Evolutionary conservation across 768 basidiomycete genomes (phyloP).

Genomic region (Fistulinella prunicolor): DNA sequence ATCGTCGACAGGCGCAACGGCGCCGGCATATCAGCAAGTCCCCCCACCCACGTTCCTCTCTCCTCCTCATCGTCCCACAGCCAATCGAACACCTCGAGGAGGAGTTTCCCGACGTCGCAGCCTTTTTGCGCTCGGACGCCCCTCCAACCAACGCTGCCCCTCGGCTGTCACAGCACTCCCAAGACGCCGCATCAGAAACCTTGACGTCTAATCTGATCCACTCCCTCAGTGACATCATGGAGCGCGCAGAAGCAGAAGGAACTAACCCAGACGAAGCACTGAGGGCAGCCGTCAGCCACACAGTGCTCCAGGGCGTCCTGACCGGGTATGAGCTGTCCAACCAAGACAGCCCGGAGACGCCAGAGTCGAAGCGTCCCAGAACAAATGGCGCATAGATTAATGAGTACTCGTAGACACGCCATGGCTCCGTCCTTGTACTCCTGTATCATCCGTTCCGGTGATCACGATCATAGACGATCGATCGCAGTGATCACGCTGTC

Average conservation of each 20-base stretch:
- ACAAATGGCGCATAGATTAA: slow-evolving; percentile 16
- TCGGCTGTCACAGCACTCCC: slow-evolving; percentile 60
- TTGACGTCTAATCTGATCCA: slow-evolving; percentile 67
- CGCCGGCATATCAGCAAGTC: slow-evolving; percentile 73
- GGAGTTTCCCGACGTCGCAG: slow-evolving; percentile 68
- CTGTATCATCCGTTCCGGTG: slow-evolving; percentile 27
- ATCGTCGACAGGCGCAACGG: slow-evolving; percentile 56
- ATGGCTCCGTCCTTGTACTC: slow-evolving; percentile 4
- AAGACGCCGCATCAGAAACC: slow-evolving; percentile 65
- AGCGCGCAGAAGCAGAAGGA: slow-evolving; percentile 52
- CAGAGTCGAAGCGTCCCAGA: slow-evolving; percentile 25
- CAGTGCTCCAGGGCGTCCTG: slow-evolving; percentile 64
- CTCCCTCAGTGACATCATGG: slow-evolving; percentile 66
- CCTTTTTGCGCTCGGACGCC: slow-evolving; percentile 48
- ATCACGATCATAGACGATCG: slow-evolving; percentile 34
- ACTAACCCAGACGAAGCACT: slow-evolving; percentile 67
- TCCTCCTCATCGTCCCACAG: slow-evolving; percentile 26
- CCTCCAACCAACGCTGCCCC: slow-evolving; percentile 3
- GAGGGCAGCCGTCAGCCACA: slow-evolving; percentile 53
- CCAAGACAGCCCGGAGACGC: slow-evolving; percentile 7
- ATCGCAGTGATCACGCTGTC: slow-evolving; percentile 31
- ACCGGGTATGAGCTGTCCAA: slow-evolving; percentile 56
- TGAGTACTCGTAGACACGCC: neutral
- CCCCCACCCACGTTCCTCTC: slow-evolving; percentile 7
- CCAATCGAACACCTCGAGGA: slow-evolving; percentile 67